A percentile compares a stretch with the other conserved stretches of the same genome.
phyloP scores from a whole-genome alignment of 2,329 filamentous ascomycete genomes.

The Aspergillus tamarii region DNA sequence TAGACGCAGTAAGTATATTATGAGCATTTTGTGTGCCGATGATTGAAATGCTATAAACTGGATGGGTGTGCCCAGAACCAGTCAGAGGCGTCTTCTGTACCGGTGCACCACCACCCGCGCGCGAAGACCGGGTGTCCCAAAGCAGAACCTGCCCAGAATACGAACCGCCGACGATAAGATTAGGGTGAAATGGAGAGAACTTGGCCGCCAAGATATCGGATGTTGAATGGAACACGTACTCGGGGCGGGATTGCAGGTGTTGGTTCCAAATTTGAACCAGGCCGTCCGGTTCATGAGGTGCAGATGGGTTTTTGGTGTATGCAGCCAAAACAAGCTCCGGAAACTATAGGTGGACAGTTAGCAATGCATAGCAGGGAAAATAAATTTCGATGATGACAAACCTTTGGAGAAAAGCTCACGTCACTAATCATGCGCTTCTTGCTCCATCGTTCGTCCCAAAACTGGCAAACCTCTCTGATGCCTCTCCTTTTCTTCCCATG shows the following conservation, averaged over 20 bases:
- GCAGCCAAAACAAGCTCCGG: constrained; percentile 90
- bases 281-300: constrained; percentile 90
- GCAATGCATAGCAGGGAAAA: background rate
- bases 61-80: constrained; percentile 92
- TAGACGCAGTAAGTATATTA: constrained; percentile 96
- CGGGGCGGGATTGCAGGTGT: constrained; percentile 89
- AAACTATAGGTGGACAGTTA: constrained; percentile 55
- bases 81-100: constrained; percentile 96
- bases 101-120: constrained; percentile 66
- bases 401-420: constrained; percentile 91
- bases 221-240: constrained; percentile 95
- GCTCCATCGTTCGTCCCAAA: constrained; percentile 93
- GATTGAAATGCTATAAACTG: constrained; percentile 92
- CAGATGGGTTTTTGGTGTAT: constrained; percentile 96
- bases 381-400: constrained; percentile 32
- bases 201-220: constrained; percentile 94
- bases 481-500: constrained; percentile 49
- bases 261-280: constrained; percentile 96
- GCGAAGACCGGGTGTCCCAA: constrained; percentile 92
- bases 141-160: constrained; percentile 96
- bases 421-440: constrained; percentile 97
- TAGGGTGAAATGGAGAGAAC: constrained; percentile 98
- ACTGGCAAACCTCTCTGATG: constrained; percentile 82
- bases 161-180: constrained; percentile 91
- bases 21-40: constrained; percentile 98